Evolutionary conservation across 345 rosid genomes (phyloP), one percentile per base, ranked within the genome.

Genomic region (Diplotaxis tenuifolia): DNA sequence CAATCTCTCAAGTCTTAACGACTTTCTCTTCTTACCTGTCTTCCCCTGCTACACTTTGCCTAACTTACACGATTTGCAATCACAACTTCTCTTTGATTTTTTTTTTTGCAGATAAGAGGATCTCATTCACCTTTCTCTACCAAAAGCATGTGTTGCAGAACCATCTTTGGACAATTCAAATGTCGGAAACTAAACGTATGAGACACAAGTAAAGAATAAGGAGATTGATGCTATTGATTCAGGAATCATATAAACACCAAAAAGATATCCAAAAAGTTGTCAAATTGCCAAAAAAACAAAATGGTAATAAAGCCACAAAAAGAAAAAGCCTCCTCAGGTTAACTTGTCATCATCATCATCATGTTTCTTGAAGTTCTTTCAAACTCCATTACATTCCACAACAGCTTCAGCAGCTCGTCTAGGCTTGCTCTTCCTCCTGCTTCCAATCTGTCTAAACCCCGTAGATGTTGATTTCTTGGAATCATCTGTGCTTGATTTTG

Each of bases 351-450:
- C 50, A n/a, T 25, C 34, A 40, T 42, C 50, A n/a, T 15, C 12
- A 1, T 42, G 58, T 55, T 10, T 73, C 77, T 65, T 74, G 32
- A 22, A 73, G 27, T 60, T 59, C 3, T 60, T 27, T 66, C 72
- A 73, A 68, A 68, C 71, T 23, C 86, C 85, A 64, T 82, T 80
- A 87, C 89, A 87, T 60, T 86, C 88, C 14, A 88, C 87, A 6
- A 87, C 90, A 68, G 86, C 94, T 83, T 88, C 97, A 55, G 94
- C 97, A 70, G 97, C 94, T 23, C 94, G 74, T 27, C 89, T 83
- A 6, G 94, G 92, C 77, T 82, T 91, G 84, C 73, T 91, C 80
- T 91, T 91, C 75, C 92, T 81, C 74, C 94, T 70, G 64, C 87
- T 91, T 61, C 90, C 86, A 49, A 62, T 84, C 45, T 81, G 85